Conservation (phyloP, 106 monocot species). For the Xerophyta viscosa region DNA sequence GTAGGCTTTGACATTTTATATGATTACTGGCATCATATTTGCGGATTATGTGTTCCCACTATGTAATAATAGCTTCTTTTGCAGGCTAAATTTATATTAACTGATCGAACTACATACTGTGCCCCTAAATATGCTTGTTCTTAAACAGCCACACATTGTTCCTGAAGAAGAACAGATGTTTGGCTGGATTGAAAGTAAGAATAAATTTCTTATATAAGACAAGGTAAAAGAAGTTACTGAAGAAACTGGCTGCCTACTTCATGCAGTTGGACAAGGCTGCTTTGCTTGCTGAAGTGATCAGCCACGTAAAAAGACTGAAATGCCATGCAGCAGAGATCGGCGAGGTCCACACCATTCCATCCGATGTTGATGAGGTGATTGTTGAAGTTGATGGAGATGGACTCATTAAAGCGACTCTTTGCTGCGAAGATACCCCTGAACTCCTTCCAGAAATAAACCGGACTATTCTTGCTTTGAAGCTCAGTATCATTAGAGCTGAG, state of each 20-base stretch:
- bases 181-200: background rate
- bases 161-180: background rate
- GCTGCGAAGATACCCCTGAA: slow-evolving; percentile 70
- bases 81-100: slow-evolving; percentile 2
- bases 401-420: slow-evolving; percentile 51
- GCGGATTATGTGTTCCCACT: background rate
- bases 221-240: background rate
- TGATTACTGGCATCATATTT: too few relatives aligned
- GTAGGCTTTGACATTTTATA: background rate
- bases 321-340: slow-evolving; percentile 29
- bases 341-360: slow-evolving; percentile 36
- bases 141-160: background rate
- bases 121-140: background rate
- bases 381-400: slow-evolving; percentile 27
- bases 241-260: slow-evolving; percentile 5
- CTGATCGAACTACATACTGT: slow-evolving; percentile 1
- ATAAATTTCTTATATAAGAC: background rate
- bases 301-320: slow-evolving; percentile 55
- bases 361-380: slow-evolving; percentile 61
- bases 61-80: slow-evolving; percentile 3
- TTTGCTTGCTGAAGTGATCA: slow-evolving; percentile 69
- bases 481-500: slow-evolving; percentile 49
- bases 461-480: slow-evolving; percentile 28
- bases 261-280: slow-evolving; percentile 84
- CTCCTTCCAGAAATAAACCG: slow-evolving; percentile 62